Conservation (phyloP, 768 basidiomycete species). For the Boletus rufocinnamomeus region DNA sequence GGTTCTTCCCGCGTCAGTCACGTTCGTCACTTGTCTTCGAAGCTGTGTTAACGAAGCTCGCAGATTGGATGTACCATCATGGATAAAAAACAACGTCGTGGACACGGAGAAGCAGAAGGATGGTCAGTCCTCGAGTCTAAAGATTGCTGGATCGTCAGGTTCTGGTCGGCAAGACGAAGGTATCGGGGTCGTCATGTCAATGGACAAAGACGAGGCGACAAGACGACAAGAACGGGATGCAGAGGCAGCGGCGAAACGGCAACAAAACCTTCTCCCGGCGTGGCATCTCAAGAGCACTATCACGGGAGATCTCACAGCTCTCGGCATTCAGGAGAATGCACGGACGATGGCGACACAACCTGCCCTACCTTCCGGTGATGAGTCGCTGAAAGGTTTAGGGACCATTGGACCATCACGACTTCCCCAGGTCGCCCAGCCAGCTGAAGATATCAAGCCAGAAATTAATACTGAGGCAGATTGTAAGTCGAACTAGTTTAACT, state of each 20-base stretch:
- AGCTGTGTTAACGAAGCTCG: constrained; percentile 4
- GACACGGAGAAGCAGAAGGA: constrained; percentile 63
- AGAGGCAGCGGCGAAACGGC: constrained; percentile 80
- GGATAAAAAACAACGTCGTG: constrained; percentile 73
- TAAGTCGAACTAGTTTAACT: constrained; percentile 36
- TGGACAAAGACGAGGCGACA: constrained; percentile 85
- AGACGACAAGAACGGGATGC: constrained; percentile 72
- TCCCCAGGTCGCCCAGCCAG: constrained; percentile 31
- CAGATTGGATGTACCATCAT: constrained; percentile 81
- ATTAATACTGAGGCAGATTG: constrained; percentile 65
- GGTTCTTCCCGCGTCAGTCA: constrained; percentile 75
- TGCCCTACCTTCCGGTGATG: constrained; percentile 59
- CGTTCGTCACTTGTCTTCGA: not conserved
- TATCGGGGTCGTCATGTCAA: constrained; percentile 82
- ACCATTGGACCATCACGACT: constrained; percentile 44
- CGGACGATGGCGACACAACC: constrained; percentile 44
- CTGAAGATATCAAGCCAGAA: constrained; percentile 46
- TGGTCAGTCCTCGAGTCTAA: constrained; percentile 56
- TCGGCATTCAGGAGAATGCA: constrained; percentile 76
- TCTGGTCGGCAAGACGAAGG: constrained; percentile 67
- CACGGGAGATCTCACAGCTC: constrained; percentile 84
- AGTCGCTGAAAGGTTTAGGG: constrained; percentile 69
- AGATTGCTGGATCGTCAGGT: constrained; percentile 71
- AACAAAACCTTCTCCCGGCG: constrained; percentile 88
- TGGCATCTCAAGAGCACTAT: constrained; percentile 98